A percentile compares a stretch with the other conserved stretches of the same genome.
Evolutionary conservation across 2,329 filamentous ascomycete species (phyloP).

Genomic region (Hirsutella thompsonii): DNA sequence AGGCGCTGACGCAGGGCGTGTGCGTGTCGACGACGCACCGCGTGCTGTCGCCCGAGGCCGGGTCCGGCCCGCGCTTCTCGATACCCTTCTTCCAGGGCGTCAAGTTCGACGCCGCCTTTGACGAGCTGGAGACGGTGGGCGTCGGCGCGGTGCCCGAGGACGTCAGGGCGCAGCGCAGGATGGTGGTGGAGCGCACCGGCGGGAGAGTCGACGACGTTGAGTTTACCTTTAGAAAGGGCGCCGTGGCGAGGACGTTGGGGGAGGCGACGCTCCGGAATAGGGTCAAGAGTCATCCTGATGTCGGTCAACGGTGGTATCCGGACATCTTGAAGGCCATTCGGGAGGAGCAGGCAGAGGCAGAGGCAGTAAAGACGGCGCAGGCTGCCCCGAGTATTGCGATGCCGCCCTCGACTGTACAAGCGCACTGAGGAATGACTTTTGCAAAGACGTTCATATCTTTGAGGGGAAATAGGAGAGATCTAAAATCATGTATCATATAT

Average conservation of each 20-base stretch:
- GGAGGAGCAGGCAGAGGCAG: constrained; percentile 38
- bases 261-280: constrained; percentile 78
- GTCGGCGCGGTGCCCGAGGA: constrained; percentile 46
- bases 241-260: constrained; percentile 54
- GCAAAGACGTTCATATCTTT: no score
- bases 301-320: constrained; percentile 70
- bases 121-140: constrained; percentile 54
- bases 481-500: neutral
- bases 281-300: constrained; percentile 77
- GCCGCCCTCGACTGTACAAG: neutral
- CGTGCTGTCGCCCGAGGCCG: constrained; percentile 60
- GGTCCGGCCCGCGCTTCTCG: constrained; percentile 60
- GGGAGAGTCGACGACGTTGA: constrained; percentile 63
- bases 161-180: constrained; percentile 47
- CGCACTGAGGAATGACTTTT: neutral
- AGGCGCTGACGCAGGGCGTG: constrained; percentile 73
- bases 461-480: no score
- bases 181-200: constrained; percentile 41
- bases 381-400: neutral
- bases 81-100: constrained; percentile 88
- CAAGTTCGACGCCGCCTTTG: constrained; percentile 65
- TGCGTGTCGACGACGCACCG: constrained; percentile 74
- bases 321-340: constrained; percentile 45
- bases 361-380: constrained; percentile 11
- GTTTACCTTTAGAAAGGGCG: constrained; percentile 68